Base-by-base conservation (phyloP, 176 grass and related monocot species). In the Musa troglodytarum region DNA sequence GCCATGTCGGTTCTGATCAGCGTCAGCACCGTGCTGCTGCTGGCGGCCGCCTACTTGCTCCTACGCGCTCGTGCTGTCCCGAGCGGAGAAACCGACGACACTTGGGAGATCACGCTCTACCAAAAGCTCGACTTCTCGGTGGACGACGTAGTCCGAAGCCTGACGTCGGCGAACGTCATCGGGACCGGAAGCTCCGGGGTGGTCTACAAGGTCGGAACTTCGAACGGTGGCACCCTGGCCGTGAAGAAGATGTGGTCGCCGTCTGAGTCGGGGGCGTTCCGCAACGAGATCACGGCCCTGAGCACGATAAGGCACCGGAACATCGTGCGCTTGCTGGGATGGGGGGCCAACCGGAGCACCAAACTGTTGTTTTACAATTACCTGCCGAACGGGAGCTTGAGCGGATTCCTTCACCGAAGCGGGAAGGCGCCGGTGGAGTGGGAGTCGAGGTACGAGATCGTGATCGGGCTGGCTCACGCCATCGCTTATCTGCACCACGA, bases 241-340 rank as follows among this genome's bases (percentile, higher is more conserved):
- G 90, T 98, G 52, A 98, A 98, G 85, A 98, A 98, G 86, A 98
- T 98, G 94, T 98, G 94, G 94, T 93, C 90, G 12, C 70, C 88
- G 10, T 84, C 86, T 26, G 88, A 89, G 54, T 69, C 84, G 50
- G 86, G 88, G 50, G 88, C 88, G 49, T 98, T 93, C 83, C 79
- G 82, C 15, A 98, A 88, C 81, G 94, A 93, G 81, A 93, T 98
- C 79, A 3, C 86, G 13, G 78, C 90, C 34, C 77, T 96, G 64
- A 90, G 93, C 1, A 86, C 87, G 43, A 92, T 96, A 72, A 78
- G 93, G 24, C 93, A 96, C 81, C 80, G 93, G 16, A 96, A 96
- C 87, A 92, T 96, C 87, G 83, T 96, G 49, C 76, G 89, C 13
- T 82, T 96, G 13, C 85, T 96, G 1, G 93, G 93, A 15, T 96